Conservation (phyloP, 805 yeast genomes). For the Metschnikowia amazonensis region DNA sequence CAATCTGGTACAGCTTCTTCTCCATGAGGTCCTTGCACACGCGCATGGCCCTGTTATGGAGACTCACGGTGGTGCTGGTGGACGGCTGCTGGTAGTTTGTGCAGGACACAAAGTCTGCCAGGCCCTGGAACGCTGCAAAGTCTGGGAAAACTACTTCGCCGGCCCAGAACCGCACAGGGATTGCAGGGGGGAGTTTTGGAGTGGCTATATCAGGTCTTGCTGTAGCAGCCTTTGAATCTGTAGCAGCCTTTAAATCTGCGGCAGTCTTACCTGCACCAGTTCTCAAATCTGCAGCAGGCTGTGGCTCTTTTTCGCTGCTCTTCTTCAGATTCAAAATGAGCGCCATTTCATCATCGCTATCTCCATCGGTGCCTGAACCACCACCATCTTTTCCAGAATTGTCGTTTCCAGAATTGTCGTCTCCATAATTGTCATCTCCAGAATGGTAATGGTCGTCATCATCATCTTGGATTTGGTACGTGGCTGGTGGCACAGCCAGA, state of each 20-base stretch:
- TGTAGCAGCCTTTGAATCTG: no score
- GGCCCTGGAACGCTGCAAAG: slow-evolving; percentile 41
- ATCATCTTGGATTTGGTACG: slow-evolving; percentile 22
- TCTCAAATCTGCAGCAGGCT: no score
- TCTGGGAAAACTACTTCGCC: slow-evolving; percentile 50
- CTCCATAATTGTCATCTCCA: no score
- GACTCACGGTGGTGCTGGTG: slow-evolving; percentile 16
- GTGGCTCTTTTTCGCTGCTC: neutral
- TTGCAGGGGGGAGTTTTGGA: slow-evolving; percentile 13
- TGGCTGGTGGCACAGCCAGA: neutral
- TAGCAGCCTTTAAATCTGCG: no score
- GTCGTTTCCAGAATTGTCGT: neutral
- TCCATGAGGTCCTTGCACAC: slow-evolving; percentile 29
- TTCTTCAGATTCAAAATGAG: slow-evolving; percentile 24
- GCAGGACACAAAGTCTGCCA: slow-evolving; percentile 37
- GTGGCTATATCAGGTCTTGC: neutral
- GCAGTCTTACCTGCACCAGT: no score
- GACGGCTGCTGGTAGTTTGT: slow-evolving; percentile 22
- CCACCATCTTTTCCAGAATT: neutral
- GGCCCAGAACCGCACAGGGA: slow-evolving; percentile 33
- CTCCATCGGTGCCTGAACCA: slow-evolving; percentile 4
- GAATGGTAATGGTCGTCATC: slow-evolving; percentile 17
- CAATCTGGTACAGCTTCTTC: slow-evolving; percentile 39
- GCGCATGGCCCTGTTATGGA: slow-evolving; percentile 25
- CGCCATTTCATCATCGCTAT: slow-evolving; percentile 32